Base-by-base conservation (phyloP, 805 yeast species). In the Brettanomyces bruxellensis region DNA sequence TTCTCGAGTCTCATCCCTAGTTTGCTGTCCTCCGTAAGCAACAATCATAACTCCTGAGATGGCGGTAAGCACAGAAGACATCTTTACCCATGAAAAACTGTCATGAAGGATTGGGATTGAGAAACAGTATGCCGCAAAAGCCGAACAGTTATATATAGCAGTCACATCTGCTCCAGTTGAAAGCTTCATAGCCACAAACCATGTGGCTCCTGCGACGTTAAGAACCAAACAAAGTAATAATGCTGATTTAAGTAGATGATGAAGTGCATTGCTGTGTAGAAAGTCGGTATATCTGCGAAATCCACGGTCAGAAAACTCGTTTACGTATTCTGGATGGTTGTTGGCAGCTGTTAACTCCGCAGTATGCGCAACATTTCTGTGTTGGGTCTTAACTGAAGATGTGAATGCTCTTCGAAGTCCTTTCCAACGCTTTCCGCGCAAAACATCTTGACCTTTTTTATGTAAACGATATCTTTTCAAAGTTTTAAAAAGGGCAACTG, bases 121-220 rank as follows among this genome's bases (percentile, higher is more conserved):
- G 64, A 88, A 87, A 13, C 86, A 76, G 57, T 88, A 82, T 0
- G 95, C 95, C 4, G 90, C 83, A 61, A 88, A 88, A 0, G 95
- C 95, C 13, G 91, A 82, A 60, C 93, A 86, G 66, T 88, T 87
- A 66, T 87, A 88, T 49, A 87, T 87, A 3, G 96, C 96, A 2
- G 95, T 88, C 35, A 88, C 83, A 56, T 88, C 95, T 3, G 87
- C 73, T 0, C 95, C 87, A 28, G 89, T 83, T 0, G 95, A 81
- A 58, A 85, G 65, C 30, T 80, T 72, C 79, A 88, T 86, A 9
- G 95, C 84, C 14, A 85, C 74, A 59, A 86, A 88, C 96, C 96
- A 87, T 2, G 95, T 78, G 18, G 76, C 69, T 1, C 95, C 95
- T 0, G 95, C 95, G 2, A 78, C 49, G 18, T 85, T 85, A 49